A percentile compares a stretch with the other conserved stretches of the same genome.
Evolutionary conservation across 345 rosid genomes (phyloP).

Genomic region (Murraya koenigii): DNA sequence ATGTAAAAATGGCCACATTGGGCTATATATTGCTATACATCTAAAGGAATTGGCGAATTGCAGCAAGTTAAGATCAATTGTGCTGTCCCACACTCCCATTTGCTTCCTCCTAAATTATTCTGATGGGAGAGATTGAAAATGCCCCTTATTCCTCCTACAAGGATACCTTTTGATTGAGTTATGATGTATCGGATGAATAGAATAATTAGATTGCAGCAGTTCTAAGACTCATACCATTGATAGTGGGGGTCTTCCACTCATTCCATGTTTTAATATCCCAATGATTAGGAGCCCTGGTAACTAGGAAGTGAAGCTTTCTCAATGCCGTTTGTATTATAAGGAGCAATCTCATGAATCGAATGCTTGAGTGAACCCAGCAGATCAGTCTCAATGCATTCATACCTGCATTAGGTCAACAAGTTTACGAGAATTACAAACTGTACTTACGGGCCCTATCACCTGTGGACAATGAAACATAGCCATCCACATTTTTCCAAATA

Average conservation of each 20-base stretch:
- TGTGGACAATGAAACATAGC: neutral
- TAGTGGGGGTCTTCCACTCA: neutral
- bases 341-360: constrained; percentile 34
- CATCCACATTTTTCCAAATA: neutral
- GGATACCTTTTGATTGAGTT: neutral
- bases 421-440: neutral
- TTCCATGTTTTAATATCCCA: neutral
- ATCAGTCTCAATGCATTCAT: constrained; percentile 40
- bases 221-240: neutral
- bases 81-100: neutral
- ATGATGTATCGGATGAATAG: neutral
- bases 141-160: neutral
- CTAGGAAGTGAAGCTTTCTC: constrained; percentile 26
- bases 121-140: neutral
- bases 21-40: neutral
- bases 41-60: neutral
- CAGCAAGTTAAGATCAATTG: neutral
- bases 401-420: constrained; percentile 25
- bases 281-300: neutral
- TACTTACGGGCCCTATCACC: no score
- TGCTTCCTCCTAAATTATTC: neutral
- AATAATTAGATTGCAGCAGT: neutral
- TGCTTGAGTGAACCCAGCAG: constrained; percentile 32
- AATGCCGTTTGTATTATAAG: constrained; percentile 32
- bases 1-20: neutral